Base-by-base conservation (phyloP, 805 yeast species). In the Saturnispora kantuleensis region DNA sequence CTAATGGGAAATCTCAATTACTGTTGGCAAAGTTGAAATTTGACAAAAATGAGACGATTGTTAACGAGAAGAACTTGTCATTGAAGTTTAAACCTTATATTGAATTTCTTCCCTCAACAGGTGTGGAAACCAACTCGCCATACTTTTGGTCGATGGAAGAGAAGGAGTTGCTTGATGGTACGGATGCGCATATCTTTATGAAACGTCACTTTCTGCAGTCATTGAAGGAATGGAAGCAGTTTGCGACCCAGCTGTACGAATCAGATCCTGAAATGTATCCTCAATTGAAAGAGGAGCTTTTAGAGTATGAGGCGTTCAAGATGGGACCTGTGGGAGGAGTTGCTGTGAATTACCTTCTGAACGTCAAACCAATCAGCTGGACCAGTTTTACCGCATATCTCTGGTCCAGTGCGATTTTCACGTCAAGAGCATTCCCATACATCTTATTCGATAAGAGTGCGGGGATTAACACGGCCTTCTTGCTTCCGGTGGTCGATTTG, bases 341-440 rank as follows among this genome's bases (percentile, higher is more conserved):
- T n/a, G 43, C 53, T 1, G 53, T 50, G 12, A 30, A 50, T 31
- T 50, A 50, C 32, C 39, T 50, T 29, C 32, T 50, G 9, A 50
- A 48, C 29, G 44, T 44, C 2, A 49, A 49, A 31, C 42, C 47
- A 10, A 49, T 47, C 16, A 64, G 72, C 38, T 82, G 89, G 89
- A 70, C 78, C 1, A 68, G 77, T 46, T 82, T 84, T 53, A 67
- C 77, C 0, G 79, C 77, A 5, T 88, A 80, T 57, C 56, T 82
- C 5, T 89, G 96, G 96, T 77, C 94, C 0, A 65, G 73, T 35
- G 67, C 75, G 38, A 81, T 85, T 11, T 71, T 84, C 50, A 71
- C 79, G 10, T 80, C 95, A 1, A 71, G 97, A 50, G 83, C 93
- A 0, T 89, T 89, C 57, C 96, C 96, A 1, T 71, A 75, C 41